Conservation (phyloP, 768 basidiomycete genomes). For the Pulveroboletus sp. region DNA sequence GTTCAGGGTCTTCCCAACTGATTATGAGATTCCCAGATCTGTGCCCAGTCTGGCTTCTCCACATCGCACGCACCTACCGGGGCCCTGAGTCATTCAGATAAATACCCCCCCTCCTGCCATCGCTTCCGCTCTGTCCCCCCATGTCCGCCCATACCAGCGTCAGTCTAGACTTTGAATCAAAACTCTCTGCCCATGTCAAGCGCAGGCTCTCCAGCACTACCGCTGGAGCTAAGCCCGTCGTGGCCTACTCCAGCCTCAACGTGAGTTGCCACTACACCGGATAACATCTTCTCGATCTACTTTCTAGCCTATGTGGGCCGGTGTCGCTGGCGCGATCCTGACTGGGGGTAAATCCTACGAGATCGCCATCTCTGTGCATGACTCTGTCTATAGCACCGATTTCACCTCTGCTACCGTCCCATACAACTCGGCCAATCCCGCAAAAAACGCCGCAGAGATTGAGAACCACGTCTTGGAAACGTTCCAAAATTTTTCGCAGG, state of each 20-base stretch:
- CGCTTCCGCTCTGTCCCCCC: conserved; percentile 23
- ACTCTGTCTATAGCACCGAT: conserved; percentile 82
- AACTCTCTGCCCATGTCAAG: conserved; percentile 56
- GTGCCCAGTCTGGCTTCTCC: background rate
- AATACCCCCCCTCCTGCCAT: conserved; percentile 15
- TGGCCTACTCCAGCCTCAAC: conserved; percentile 58
- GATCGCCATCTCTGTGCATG: conserved; percentile 75
- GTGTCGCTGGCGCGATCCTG: conserved; percentile 60
- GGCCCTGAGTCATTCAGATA: conserved; percentile 31
- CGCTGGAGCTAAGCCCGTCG: conserved; percentile 46
- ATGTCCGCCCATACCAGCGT: conserved; percentile 45
- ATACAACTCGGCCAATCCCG: conserved; percentile 46
- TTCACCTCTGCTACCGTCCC: conserved; percentile 56
- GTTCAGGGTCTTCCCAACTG: conserved; percentile 22
- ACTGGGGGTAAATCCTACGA: conserved; percentile 60
- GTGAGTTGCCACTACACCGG: conserved; percentile 37
- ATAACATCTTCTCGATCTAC: conserved; percentile 11
- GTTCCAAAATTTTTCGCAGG: conserved; percentile 64
- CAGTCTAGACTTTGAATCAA: conserved; percentile 53
- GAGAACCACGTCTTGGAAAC: conserved; percentile 60
- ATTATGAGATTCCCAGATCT: background rate
- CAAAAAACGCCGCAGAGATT: conserved; percentile 56
- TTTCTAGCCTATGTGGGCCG: conserved; percentile 82
- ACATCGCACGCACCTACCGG: conserved; percentile 4
- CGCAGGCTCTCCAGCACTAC: conserved; percentile 64